Evolutionary conservation across 768 basidiomycete genomes (phyloP).

Genomic region (Ramaria rubella): DNA sequence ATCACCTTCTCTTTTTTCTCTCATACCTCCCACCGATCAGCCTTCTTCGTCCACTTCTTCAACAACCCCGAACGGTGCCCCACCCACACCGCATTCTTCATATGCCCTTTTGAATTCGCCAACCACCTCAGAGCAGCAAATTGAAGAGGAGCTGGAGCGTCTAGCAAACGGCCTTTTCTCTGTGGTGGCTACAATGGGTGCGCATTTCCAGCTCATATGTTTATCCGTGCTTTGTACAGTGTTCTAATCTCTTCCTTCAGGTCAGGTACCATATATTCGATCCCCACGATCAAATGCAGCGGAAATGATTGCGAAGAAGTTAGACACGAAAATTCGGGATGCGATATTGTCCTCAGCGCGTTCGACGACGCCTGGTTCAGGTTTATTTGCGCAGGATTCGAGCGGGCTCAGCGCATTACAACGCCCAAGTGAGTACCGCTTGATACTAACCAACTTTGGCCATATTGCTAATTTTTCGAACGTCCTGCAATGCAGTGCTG

Average conservation of each 20-base stretch:
- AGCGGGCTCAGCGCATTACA: constrained; percentile 82
- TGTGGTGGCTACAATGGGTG: constrained; percentile 82
- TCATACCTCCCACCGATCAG: constrained; percentile 43
- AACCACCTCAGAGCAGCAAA: constrained; percentile 79
- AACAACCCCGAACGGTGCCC: constrained; percentile 22
- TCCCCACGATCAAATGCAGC: constrained; percentile 95
- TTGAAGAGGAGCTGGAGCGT: constrained; percentile 90
- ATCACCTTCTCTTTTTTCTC: constrained; percentile 86
- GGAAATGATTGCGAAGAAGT: constrained; percentile 97
- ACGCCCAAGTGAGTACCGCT: constrained; percentile 57
- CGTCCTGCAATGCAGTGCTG: constrained; percentile 52
- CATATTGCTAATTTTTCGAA: constrained; percentile 11
- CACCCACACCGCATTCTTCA: constrained; percentile 42
- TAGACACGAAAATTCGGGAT: constrained; percentile 89
- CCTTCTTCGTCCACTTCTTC: constrained; percentile 30
- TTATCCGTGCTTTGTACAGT: neutral
- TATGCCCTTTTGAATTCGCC: constrained; percentile 91
- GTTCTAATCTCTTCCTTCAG: constrained; percentile 32
- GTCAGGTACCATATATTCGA: constrained; percentile 90
- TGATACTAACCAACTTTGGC: neutral
- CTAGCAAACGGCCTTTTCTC: constrained; percentile 88
- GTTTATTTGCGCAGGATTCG: constrained; percentile 73
- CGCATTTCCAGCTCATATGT: constrained; percentile 15
- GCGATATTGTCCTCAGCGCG: constrained; percentile 66
- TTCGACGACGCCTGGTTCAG: constrained; percentile 45